These are phyloP conservation scores for Aspergillus unguis DNA, from an alignment of 2,329 filamentous ascomycete species.

Conservation along the genomic window DNA sequence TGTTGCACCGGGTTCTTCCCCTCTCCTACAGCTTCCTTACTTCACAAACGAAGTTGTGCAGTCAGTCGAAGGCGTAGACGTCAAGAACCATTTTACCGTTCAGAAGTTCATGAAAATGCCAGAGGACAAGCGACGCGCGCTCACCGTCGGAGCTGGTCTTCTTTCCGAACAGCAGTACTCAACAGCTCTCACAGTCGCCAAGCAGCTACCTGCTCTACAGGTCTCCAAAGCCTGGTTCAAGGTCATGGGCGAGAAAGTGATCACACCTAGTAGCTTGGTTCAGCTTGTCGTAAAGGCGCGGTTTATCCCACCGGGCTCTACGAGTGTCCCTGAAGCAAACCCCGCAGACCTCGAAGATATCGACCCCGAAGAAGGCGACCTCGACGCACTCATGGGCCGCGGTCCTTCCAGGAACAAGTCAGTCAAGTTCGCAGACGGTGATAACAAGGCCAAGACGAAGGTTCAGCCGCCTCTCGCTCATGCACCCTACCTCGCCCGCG, in stretches of 20 bases:
- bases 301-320: constrained; percentile 81
- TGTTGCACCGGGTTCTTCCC: constrained; percentile 74
- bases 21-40: constrained; percentile 86
- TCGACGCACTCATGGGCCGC: constrained; percentile 78
- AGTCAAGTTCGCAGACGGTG: constrained; percentile 55
- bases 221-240: constrained; percentile 98
- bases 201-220: constrained; percentile 77
- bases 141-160: constrained; percentile 67
- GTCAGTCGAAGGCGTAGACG: constrained; percentile 53
- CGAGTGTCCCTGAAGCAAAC: constrained; percentile 69
- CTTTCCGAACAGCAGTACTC: constrained; percentile 74
- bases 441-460: constrained; percentile 58
- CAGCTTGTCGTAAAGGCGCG: constrained; percentile 94
- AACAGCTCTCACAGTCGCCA: constrained; percentile 70
- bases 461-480: constrained; percentile 81
- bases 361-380: constrained; percentile 87
- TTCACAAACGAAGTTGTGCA: constrained; percentile 63
- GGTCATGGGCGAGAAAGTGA: constrained; percentile 87
- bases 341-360: constrained; percentile 81
- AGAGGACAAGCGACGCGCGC: constrained; percentile 66
- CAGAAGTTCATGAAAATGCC: constrained; percentile 87
- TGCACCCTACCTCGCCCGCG: constrained; percentile 84
- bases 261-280: constrained; percentile 88
- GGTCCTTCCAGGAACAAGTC: constrained; percentile 62
- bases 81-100: constrained; percentile 71